Evolutionary conservation across 371 early-diverging fungal species (phyloP), one percentile per base, ranked within the genome.

Genomic region (Mortierella sp.): DNA sequence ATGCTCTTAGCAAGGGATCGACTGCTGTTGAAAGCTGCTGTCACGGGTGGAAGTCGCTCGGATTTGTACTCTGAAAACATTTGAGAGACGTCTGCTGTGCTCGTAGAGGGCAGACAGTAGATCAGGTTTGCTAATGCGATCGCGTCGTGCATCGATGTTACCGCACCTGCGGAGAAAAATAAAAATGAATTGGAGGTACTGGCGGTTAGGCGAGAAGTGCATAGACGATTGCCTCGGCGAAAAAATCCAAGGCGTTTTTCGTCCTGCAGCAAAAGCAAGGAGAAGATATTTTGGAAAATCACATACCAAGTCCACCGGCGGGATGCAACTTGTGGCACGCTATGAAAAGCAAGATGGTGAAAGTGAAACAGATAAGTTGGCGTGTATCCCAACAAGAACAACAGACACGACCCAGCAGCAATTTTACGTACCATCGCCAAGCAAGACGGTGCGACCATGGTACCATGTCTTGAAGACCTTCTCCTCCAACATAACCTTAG

Each of bases 401-500:
- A 35, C 35, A 35, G 35, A 2, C 35, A 35, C 35, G 35, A 35
- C 35, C 35, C 35, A 35, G 35, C 35, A 35, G 35, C 35, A 35
- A 35, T 35, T 51, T 24, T 49, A 49, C 49, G 55, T 24, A 72
- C 73, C 77, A 60, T 77, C 77, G 3, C 72, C 77, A 0, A 77
- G 27, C 16, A 77, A 63, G 4, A 72, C 72, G 16, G 29, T 46
- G 6, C 77, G 77, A 1, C 72, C 63, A 60, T 43, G 4, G 21
- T 60, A 35, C 77, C 77, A 77, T 0, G 77, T 77, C 46, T 71
- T 55, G 27, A 77, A 77, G 35, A 77, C 55, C 49, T 77, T 77
- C n/a, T 77, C 77, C 27, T 77, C 35, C 35, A 35, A 35, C 35
- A 35, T 35, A 35, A 35, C 35, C 35, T 35, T 35, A 2, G 35